Percentiles rank a stretch among this genome's conserved stretches.
phyloP scores from a whole-genome alignment of 148 eudicot species.

The Suaeda aralocaspica region DNA sequence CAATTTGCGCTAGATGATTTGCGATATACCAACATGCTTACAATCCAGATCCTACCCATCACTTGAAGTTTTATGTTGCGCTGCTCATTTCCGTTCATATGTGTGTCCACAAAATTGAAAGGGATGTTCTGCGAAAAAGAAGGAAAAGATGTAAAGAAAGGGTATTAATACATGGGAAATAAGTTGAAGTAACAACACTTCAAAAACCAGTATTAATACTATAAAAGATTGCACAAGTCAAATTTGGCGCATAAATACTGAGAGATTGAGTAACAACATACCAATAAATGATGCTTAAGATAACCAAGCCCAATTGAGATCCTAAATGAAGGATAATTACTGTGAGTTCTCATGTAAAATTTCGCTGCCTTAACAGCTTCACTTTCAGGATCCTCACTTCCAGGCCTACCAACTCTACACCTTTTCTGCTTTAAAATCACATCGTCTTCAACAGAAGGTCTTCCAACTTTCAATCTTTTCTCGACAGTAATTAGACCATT shows the following conservation, averaged over 20 bases:
- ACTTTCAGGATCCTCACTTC: neutral
- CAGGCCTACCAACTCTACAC: neutral
- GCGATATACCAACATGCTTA: neutral
- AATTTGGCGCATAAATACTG: too few relatives aligned
- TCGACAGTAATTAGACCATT: too few relatives aligned
- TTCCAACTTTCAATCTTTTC: too few relatives aligned
- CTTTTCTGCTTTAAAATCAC: too few relatives aligned
- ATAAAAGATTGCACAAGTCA: too few relatives aligned
- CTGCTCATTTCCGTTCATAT: neutral
- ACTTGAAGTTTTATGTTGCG: neutral
- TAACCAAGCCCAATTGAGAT: neutral
- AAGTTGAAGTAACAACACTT: too few relatives aligned
- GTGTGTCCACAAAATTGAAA: neutral
- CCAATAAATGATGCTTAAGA: neutral
- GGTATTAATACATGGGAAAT: too few relatives aligned
- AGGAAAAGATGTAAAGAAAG: too few relatives aligned
- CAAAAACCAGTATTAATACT: too few relatives aligned
- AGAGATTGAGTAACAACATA: neutral
- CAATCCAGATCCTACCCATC: conserved; percentile 1
- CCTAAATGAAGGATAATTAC: neutral
- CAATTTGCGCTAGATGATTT: neutral
- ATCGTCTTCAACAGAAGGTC: neutral
- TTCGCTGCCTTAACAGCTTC: neutral
- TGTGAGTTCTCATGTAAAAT: neutral
- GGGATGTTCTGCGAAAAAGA: conserved; percentile 13